Evolutionary conservation across 2,329 filamentous ascomycete genomes (phyloP).

Genomic region (Bipolaris gigantea): DNA sequence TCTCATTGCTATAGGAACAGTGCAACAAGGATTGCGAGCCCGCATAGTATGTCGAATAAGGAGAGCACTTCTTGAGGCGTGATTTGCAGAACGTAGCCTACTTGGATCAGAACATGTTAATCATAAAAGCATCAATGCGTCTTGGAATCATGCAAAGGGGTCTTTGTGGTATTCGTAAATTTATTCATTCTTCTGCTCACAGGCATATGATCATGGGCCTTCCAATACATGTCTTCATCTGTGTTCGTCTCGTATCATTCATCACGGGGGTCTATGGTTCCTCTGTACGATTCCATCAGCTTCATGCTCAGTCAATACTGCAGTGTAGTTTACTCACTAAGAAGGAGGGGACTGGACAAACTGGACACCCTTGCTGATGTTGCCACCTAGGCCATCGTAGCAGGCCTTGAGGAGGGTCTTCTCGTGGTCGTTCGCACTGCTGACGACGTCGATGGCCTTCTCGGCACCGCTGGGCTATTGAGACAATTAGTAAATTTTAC

Average conservation of each 20-base stretch:
- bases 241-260: slow-evolving; percentile 16
- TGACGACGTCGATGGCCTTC: slow-evolving; percentile 80
- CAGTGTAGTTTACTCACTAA: slow-evolving; percentile 33
- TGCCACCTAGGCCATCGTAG: slow-evolving; percentile 79
- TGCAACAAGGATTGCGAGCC: too few relatives aligned
- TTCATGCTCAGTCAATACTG: neutral
- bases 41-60: too few relatives aligned
- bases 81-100: neutral
- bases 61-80: too few relatives aligned
- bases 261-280: slow-evolving; percentile 20
- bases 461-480: slow-evolving; percentile 76
- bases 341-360: slow-evolving; percentile 73
- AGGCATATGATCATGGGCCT: slow-evolving; percentile 12
- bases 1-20: too few relatives aligned
- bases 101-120: neutral
- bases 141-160: neutral
- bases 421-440: slow-evolving; percentile 79
- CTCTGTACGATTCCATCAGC: slow-evolving; percentile 18
- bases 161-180: neutral
- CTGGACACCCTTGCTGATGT: slow-evolving; percentile 90
- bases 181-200: slow-evolving; percentile 7
- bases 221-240: slow-evolving; percentile 14
- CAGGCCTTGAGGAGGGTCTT: slow-evolving; percentile 79
- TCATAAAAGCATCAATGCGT: neutral
- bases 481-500: slow-evolving; percentile 17